Evolutionary conservation across 805 yeast genomes (phyloP), one percentile per base, ranked within the genome.

Genomic region (Saccharomycopsis babjevae): DNA sequence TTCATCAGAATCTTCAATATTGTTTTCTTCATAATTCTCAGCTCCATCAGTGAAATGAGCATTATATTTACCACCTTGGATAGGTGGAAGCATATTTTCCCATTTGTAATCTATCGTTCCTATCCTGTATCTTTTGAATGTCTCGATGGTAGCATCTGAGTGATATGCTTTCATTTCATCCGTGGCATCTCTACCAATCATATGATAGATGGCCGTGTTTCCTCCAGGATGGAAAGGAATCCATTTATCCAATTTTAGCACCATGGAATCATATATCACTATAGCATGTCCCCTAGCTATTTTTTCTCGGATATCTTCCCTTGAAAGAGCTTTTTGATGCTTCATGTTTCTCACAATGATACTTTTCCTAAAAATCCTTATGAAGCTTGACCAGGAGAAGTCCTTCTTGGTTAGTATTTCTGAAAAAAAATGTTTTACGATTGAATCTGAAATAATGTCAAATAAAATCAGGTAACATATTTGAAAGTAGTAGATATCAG

Each of bases 101-200:
- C 97, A 90, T 10, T 75, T 74, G 61, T 76, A 71, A 60, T 84
- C 83, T 6, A 89, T 82, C 13, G 67, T 69, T 1, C 97, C 97
- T 15, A 90, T 78, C 60, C 74, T 79, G 80, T 81, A 91, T 46
- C 72, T 77, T n/a, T 69, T 67, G 70, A 88, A 86, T 0, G 72
- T 71, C 2, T 62, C 56, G 8, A 79, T 73, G 0, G 94, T 81
- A 57, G 82, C 86, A 13, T 77, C 82, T 54, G 81, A 71, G 69
- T 90, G 97, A 68, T 89, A 90, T 8, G 92, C 91, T 59, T 84
- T 80, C 88, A 90, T 89, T 70, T 91, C 97, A 70, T 89, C 96
- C 0, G 94, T 85, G 22, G 96, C 96, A 72, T 90, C 96, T 61
- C 93, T 74, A 1, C 97, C 97, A 3, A 90, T 81, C 86, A 90